Base-by-base conservation (phyloP, 139 green algal species). In the Chlamydomonas sphaeroides region DNA sequence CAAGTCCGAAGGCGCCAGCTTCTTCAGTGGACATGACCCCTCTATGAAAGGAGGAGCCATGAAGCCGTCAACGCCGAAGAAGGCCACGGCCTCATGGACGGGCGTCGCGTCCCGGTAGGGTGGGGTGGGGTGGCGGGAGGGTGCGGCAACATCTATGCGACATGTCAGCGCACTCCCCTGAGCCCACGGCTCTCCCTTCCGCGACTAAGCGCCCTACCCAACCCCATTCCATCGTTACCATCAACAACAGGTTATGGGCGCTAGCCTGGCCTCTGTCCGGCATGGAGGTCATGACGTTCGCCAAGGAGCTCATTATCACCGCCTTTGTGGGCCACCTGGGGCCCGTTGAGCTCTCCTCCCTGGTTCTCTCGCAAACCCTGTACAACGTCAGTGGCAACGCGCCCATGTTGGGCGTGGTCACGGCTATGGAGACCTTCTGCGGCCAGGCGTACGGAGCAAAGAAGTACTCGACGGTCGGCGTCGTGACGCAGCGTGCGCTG, bases 291-390 rank as follows among this genome's bases (percentile, higher is more conserved):
- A 86, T 93, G 53, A 92, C 90, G 0, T 93, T 93, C 66, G 84
- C 87, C 41, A 93, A 93, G 74, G 90, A 93, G 86, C 77, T 93
- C 0, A 93, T 93, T 65, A 92, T 93, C 65, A 93, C 90, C 0
- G 85, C 86, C 28, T 91, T 89, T 56, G 87, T 93, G 39, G 87
- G 90, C 0, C 88, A 88, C 45, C 48, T 93, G 42, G 90, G 90
- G 26, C 69, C 90, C 1, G 67, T 87, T 36, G 78, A 90, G 75
- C 82, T 93, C 21, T 88, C 78, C 5, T 88, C 86, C 8, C 79
- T 93, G 33, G 90, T 93, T 66, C 80, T 93, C 36, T 84, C 86
- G 3, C 90, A 91, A 36, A 93, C 90, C 0, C 62, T 93, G 10
- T 93, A 93, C 87, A 93, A 93, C 63, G 90, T 93, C 68, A 56